Conservation (phyloP, 306 rosid species). For the Canavalia ensiformis region DNA sequence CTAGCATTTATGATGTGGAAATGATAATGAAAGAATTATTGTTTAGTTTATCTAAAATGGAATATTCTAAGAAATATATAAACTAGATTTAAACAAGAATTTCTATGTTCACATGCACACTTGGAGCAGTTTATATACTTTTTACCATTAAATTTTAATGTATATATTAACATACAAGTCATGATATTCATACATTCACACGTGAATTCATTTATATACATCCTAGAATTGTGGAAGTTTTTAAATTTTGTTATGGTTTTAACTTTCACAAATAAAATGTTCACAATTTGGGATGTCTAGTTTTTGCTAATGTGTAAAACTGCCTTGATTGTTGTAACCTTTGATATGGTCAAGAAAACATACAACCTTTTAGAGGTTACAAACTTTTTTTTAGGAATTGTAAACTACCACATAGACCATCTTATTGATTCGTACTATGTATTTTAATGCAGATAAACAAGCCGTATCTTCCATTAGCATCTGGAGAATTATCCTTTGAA, state of each 20-base stretch:
- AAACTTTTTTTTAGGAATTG: neutral
- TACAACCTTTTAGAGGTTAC: neutral
- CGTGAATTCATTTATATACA: neutral
- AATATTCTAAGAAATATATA: too few species aligned
- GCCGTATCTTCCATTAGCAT: conserved; percentile 62
- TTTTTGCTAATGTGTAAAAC: too few species aligned
- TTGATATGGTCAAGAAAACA: neutral
- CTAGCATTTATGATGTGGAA: too few species aligned
- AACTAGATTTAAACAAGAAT: neutral
- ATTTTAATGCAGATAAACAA: conserved; percentile 73
- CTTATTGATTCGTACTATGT: neutral
- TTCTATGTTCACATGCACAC: neutral
- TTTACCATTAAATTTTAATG: neutral
- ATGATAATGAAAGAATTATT: neutral
- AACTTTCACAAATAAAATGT: too few species aligned
- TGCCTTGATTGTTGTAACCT: neutral
- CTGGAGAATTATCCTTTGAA: conserved; percentile 61
- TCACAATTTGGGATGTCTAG: too few species aligned
- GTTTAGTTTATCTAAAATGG: neutral
- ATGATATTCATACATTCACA: too few species aligned
- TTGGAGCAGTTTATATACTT: neutral
- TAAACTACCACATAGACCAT: neutral
- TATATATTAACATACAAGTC: neutral
- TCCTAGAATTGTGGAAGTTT: too few species aligned
- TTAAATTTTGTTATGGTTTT: too few species aligned